Evolutionary conservation across 441 rosid species (phyloP), one percentile per base, ranked within the genome.

Genomic region (Flueggea neowawraea): DNA sequence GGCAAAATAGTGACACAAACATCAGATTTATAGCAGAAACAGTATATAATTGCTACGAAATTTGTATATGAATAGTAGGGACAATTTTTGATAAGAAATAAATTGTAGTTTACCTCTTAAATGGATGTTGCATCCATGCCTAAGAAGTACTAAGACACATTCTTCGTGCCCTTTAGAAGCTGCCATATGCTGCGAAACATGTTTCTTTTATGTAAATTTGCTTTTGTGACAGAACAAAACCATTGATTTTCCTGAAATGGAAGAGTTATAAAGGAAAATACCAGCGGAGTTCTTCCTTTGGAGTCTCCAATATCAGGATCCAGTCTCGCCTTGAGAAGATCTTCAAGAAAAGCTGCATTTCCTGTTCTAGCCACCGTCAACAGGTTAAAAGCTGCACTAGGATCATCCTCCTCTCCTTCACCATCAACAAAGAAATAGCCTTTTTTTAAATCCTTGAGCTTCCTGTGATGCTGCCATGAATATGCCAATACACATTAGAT

Each of bases 141-240:
- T 79, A 31, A 84, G 71, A 39, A 86, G 82, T 60, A 79, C 84
- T 47, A 55, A 14, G 6, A 87, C 84, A 68, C 85, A 87, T 14
- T 88, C 96, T 70, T 86, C 97, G 55, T 86, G 89, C 61, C 97
- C 96, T 67, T 73, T 78, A 3, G 94, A 81, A 64, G 97, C 97
- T 51, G 97, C 97, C 65, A 93, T 69, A 68, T 90, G 98, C 97
- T 92, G 89, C 28, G 33, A 66, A 55, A 16, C 4, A 36, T 16
- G 41, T 36, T 36, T 36, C 9, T 36, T 36, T 36, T 5, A 0
- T 36, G 41, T 36, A 36, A 36, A 36, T 36, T 36, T 36, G 41
- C 41, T 36, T 36, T 5, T 36, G 41, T 36, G 1, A 36, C 6
- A 36, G 9, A 10, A 12, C 50, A 47, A 47, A 47, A 9, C 9